A percentile compares a stretch with the other conserved stretches of the same genome.
phyloP scores from a whole-genome alignment of 2,329 filamentous ascomycete species.

The Colletotrichum sublineola region DNA sequence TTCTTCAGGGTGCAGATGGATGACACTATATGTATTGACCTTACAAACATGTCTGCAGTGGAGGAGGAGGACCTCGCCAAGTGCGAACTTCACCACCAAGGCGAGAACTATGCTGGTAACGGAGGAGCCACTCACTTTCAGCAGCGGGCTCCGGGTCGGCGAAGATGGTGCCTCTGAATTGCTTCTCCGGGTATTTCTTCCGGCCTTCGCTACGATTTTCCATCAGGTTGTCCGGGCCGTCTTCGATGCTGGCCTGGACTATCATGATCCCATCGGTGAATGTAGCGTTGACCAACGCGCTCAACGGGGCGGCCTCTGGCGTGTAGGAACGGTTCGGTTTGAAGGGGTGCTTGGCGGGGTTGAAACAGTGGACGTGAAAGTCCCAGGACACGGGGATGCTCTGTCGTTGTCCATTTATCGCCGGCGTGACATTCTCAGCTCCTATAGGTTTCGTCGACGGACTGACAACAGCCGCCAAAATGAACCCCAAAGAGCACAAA shows the following conservation, averaged over 20 bases:
- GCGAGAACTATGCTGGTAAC: too few species aligned
- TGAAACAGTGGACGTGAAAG: constrained; percentile 14
- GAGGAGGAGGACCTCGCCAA: too few species aligned
- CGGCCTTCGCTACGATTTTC: neutral
- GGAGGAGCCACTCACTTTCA: too few species aligned
- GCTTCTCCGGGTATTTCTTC: neutral
- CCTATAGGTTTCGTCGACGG: neutral
- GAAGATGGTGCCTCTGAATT: neutral
- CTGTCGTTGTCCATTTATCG: neutral
- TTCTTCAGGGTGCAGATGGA: too few species aligned
- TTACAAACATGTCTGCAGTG: too few species aligned
- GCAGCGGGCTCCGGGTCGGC: neutral
- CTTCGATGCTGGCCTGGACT: constrained; percentile 24
- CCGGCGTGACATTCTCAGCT: neutral
- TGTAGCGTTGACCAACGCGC: neutral
- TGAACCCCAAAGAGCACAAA: neutral
- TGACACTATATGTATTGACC: too few species aligned
- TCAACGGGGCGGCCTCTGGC: constrained; percentile 9
- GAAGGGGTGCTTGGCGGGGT: constrained; percentile 7
- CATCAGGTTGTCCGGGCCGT: neutral
- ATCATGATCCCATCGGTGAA: neutral
- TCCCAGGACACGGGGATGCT: neutral
- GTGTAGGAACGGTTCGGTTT: constrained; percentile 22
- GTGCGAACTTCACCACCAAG: too few species aligned
- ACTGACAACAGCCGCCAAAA: neutral